These are phyloP conservation scores for Cicer cuneatum DNA, from an alignment of 306 rosid species.

Conservation along the genomic window DNA sequence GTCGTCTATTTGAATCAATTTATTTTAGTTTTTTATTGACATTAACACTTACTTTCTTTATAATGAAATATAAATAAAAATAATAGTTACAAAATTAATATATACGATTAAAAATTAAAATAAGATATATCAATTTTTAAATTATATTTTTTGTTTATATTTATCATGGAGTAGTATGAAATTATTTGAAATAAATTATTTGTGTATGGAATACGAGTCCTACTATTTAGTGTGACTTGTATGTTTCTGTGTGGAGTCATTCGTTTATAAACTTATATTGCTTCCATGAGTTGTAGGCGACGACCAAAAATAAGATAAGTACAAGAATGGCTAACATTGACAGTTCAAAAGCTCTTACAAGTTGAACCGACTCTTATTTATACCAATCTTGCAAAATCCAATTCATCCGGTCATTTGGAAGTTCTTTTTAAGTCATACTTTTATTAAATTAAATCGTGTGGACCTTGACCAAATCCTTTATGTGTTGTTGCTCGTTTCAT, in stretches of 20 bases:
- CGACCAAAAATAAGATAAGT: conserved; percentile 10
- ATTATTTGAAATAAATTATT: too few relatives aligned
- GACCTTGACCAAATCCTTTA: conserved; percentile 41
- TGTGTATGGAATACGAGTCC: conserved; percentile 31
- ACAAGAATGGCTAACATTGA: conserved; percentile 22
- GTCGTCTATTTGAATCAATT: too few relatives aligned
- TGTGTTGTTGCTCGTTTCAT: background rate
- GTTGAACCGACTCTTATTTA: conserved; percentile 30
- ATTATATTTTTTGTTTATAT: too few relatives aligned
- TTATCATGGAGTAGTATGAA: too few relatives aligned
- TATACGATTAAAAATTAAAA: too few relatives aligned
- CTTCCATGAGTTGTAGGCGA: conserved; percentile 22
- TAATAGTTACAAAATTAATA: too few relatives aligned
- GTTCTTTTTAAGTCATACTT: conserved; percentile 1
- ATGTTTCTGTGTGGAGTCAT: conserved; percentile 20
- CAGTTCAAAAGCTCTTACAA: conserved; percentile 29
- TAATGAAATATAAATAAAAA: too few relatives aligned
- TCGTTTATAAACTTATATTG: background rate
- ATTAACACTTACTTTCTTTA: too few relatives aligned
- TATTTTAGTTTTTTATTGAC: too few relatives aligned
- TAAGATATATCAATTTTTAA: too few relatives aligned
- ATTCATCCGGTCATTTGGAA: conserved; percentile 7
- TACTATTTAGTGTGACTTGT: background rate
- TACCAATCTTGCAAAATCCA: conserved; percentile 21
- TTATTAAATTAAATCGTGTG: conserved; percentile 35